These are phyloP conservation scores for Tetrahymena malaccensis DNA, from an alignment of 73 alveolate genomes.

Conservation along the genomic window DNA sequence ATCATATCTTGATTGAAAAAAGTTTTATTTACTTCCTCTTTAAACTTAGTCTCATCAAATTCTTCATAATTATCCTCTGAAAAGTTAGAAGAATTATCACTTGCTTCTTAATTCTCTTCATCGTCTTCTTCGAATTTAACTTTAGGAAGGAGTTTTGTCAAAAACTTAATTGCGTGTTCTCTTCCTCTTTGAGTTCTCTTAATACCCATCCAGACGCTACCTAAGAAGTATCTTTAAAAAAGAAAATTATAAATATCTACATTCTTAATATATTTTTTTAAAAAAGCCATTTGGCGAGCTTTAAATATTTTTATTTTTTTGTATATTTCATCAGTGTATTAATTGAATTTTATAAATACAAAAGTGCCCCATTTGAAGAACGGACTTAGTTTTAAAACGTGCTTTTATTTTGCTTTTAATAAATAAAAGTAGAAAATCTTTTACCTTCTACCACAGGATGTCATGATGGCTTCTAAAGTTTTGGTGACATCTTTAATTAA, in stretches of 20 bases:
- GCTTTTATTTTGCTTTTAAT: too few relatives aligned
- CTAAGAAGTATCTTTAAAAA: conserved; percentile 4
- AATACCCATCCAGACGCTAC: conserved; percentile 38
- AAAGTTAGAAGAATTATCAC: background rate
- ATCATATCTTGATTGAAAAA: background rate
- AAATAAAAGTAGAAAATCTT: background rate
- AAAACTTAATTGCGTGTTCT: conserved; percentile 24
- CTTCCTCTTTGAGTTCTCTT: conserved; percentile 23
- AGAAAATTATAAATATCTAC: background rate
- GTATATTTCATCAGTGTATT: too few relatives aligned
- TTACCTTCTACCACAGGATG: conserved; percentile 25
- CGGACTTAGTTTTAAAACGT: too few relatives aligned
- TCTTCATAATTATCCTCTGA: background rate
- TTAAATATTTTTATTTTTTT: too few relatives aligned
- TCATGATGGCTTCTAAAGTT: conserved; percentile 3
- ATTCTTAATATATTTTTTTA: too few relatives aligned
- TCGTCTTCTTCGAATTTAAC: conserved; percentile 3
- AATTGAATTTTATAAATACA: too few relatives aligned
- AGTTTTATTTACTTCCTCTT: background rate
- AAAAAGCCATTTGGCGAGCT: too few relatives aligned
- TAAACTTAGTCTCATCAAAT: background rate
- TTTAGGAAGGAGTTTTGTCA: conserved; percentile 2
- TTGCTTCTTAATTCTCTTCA: conserved; percentile 4
- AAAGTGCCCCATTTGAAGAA: too few relatives aligned
- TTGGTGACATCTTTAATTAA: background rate